These are phyloP conservation scores for Medicago truncatula DNA, from an alignment of 306 rosid genomes.

Conservation along the genomic window MtrunA17r5.0-ANR NC_053045.1:949001-949500, in stretches of 20 bases:
- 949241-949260: not conserved
- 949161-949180: conserved; percentile 95
- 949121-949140: conserved; percentile 97
- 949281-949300: no score
- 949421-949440: not conserved
- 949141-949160: conserved; percentile 99
- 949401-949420: not conserved
- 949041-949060: conserved; percentile 36
- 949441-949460: not conserved
- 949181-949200: conserved; percentile 77
- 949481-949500: not conserved
- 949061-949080: conserved; percentile 74
- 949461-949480: not conserved
- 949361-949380: not conserved
- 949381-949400: not conserved
- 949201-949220: not conserved
- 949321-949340: not conserved
- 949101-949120: conserved; percentile 97
- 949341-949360: not conserved
- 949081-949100: conserved; percentile 99
- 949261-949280: not conserved
- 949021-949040: conserved; percentile 14
- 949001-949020: not conserved
- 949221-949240: not conserved
- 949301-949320: no score